Base-by-base conservation (phyloP, 2,329 filamentous ascomycete species). In the Pestalotiopsis fici region DNA sequence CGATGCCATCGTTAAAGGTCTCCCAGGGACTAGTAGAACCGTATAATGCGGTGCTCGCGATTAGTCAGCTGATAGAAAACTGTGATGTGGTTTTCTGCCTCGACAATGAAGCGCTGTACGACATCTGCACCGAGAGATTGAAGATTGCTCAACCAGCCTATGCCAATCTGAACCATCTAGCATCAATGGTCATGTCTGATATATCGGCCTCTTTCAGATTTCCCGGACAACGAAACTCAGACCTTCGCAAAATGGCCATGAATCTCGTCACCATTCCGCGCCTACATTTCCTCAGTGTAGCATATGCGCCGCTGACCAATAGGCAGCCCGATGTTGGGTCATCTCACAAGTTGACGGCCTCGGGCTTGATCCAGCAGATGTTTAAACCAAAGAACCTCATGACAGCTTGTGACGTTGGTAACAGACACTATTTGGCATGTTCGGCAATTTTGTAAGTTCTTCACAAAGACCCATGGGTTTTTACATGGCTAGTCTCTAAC, bases 371-470 rank as follows among this genome's bases (percentile, higher is more conserved):
- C 78, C 96, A 98, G 88, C 96, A 99, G 86, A 98, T 99, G 94
- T 99, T 97, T 88, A 96, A 99, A 88, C 95, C 96, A 79, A 99
- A 98, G 94, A 99, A 99, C 92, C 98, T 99, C 95, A 99, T 99
- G 96, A 96, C 96, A 86, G 96, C 96, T 73, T 97, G 95, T 72
- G 96, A 99, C 87, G 99, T 98, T 94, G 94, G 96, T 79, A 99
- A 98, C 85, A 96, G 96, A 83, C 96, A 96, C 79, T 99, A 99
- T 89, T 91, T 99, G 80, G 99, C 96, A 76, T 99, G 96, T 92
- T 98, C 92, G 83, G 95, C 96, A 81, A 97, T 98, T 86, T 99
- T 99, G 90, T 92, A 83, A 83, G 89, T 85, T 35, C 31, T 35
- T 35, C 11, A 7, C 31, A 6, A 11, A 35, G 31, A 11, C 6